Evolutionary conservation across 208 protist species (phyloP), one percentile per base, ranked within the genome.

Genomic region (Lotmaria passim): DNA sequence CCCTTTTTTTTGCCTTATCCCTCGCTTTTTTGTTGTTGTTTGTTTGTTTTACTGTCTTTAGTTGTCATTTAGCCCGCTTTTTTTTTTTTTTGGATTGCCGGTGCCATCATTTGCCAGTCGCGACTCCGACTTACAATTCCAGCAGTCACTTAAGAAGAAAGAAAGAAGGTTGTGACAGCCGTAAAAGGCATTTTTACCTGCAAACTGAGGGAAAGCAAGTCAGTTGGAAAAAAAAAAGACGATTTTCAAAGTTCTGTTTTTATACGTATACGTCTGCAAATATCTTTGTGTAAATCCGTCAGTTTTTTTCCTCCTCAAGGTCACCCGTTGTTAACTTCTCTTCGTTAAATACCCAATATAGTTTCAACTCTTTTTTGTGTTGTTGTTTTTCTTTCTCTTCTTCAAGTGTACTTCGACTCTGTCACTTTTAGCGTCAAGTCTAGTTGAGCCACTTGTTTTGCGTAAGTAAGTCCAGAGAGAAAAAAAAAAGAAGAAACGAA

Each of bases 71-170:
- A 7, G 6, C 23, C 51, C 6, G 51, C 26, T 15, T 33, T 57
- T 57, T 57, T 38, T 57, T 14, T 15, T 57, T 57, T 41, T 41
- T n/a, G n/a, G n/a, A n/a, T n/a, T n/a, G n/a, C n/a, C n/a, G n/a
- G n/a, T n/a, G n/a, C n/a, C n/a, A n/a, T n/a, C n/a, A n/a, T n/a
- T n/a, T n/a, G n/a, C n/a, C n/a, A n/a, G n/a, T n/a, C n/a, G n/a
- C n/a, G n/a, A n/a, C n/a, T n/a, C n/a, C n/a, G n/a, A n/a, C n/a
- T n/a, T n/a, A n/a, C n/a, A n/a, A n/a, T n/a, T n/a, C n/a, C n/a
- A n/a, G n/a, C n/a, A n/a, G n/a, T n/a, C n/a, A n/a, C n/a, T n/a
- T n/a, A n/a, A n/a, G n/a, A n/a, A n/a, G n/a, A n/a, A n/a, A n/a
- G n/a, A n/a, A n/a, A n/a, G n/a, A n/a, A n/a, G n/a, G n/a, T n/a